These are phyloP conservation scores for Boletus subparvulus DNA, from an alignment of 768 basidiomycete genomes.

Conservation along the genomic window DNA sequence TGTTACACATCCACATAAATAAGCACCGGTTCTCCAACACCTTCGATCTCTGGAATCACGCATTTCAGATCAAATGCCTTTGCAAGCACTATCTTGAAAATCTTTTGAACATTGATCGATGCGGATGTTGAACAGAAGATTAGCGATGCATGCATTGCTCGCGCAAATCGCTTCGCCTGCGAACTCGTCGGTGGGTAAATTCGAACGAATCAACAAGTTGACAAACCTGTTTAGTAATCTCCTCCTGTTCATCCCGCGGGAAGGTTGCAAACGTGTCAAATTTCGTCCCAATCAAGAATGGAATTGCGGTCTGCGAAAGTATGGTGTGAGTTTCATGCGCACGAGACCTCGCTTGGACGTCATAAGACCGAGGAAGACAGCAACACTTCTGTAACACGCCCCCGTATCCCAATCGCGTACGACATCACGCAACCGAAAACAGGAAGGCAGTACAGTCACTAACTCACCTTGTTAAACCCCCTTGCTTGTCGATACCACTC, in stretches of 20 bases:
- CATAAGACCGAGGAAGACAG: conserved; percentile 1
- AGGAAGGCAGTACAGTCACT: background rate
- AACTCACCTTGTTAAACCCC: conserved; percentile 94
- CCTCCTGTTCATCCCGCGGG: conserved; percentile 96
- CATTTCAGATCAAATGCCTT: conserved; percentile 99
- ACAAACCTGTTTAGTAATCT: conserved; percentile 93
- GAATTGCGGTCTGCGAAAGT: conserved; percentile 83
- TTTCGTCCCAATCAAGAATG: conserved; percentile 97
- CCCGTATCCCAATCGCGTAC: background rate
- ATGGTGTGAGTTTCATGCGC: conserved; percentile 15
- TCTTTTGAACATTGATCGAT: conserved; percentile 99
- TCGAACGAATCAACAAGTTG: conserved; percentile 1
- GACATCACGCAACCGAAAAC: background rate
- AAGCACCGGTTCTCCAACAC: conserved; percentile 92
- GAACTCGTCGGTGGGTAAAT: conserved; percentile 6
- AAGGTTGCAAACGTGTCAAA: conserved; percentile 97
- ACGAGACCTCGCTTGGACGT: conserved; percentile 1
- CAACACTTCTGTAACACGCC: background rate
- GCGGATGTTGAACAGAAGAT: conserved; percentile 99
- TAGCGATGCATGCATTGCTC: conserved; percentile 99
- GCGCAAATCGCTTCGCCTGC: conserved; percentile 95
- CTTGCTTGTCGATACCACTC: conserved; percentile 99
- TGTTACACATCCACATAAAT: conserved; percentile 77
- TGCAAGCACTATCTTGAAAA: conserved; percentile 96
- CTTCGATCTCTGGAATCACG: conserved; percentile 96